Evolutionary conservation across 2,329 filamentous ascomycete species (phyloP), one percentile per base, ranked within the genome.

Genomic region (Zymoseptoria tritici): DNA sequence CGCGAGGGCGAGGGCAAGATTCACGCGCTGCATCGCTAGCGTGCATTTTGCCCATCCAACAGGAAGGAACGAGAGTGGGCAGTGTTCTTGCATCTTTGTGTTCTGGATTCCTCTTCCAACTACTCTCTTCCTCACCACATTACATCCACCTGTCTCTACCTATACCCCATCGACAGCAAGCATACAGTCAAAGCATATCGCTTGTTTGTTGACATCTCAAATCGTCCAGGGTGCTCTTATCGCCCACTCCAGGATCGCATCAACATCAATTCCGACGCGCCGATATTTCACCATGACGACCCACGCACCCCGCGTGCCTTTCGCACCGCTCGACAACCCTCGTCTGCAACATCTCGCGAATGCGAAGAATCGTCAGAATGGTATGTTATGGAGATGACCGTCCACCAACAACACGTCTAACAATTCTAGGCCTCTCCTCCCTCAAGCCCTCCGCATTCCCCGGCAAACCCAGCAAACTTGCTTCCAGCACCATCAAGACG

Each of bases 301-400:
- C 20, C 66, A 67, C 64, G 64, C 62, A 9, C 67, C 71, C 53
- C 84, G 89, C 70, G 87, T 90, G 76, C 89, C 89, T 5, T 91
- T 92, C 74, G 89, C 85, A 71, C 86, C 86, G 54, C 80, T 92
- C 57, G 84, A 89, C 71, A 81, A 80, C 67, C 78, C 85, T 59
- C 84, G 89, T 66, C 80, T 92, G 24, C 87, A 90, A 74, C 84
- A 80, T 64, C 78, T 93, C 68, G 86, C 85, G 24, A 90, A 85
- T 75, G 76, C 87, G 55, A 93, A 91, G 80, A 92, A 92, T 74
- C 81, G 86, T 74, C 89, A 92, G 70, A 83, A 83, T 77, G 78
- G 81, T 83, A 78, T 68, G 73, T 42, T 20, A 42, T 54, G 26
- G 29, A 55, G 16, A 19, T 16, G 16, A 19, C 22, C 20, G n/a